phyloP scores from a whole-genome alignment of 306 rosid species.

The Trifolium fragiferum region DNA sequence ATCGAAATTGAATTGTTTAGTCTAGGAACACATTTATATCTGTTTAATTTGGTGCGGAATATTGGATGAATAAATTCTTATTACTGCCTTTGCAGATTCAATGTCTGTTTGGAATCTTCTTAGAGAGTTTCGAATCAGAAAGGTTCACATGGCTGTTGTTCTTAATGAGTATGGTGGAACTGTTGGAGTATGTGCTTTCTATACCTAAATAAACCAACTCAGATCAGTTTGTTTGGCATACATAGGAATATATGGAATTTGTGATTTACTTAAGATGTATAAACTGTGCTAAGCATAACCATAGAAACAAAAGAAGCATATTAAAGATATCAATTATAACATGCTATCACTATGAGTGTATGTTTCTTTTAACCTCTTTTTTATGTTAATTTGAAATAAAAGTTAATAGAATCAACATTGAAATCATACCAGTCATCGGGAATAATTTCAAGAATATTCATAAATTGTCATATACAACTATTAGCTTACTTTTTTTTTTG shows the following conservation, averaged over 20 bases:
- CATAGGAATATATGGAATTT: conserved; percentile 22
- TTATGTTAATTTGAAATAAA: conserved; percentile 26
- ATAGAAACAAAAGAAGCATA: conserved; percentile 8
- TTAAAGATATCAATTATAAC: conserved; percentile 20
- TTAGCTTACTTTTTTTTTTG: conserved; percentile 13
- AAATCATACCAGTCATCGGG: not conserved
- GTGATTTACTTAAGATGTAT: conserved; percentile 12
- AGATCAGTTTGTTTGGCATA: conserved; percentile 39
- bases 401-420: conserved; percentile 1
- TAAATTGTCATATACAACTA: not conserved
- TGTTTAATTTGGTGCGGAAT: conserved; percentile 4
- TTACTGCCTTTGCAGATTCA: conserved; percentile 75
- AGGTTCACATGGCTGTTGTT: conserved; percentile 99
- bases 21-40: conserved; percentile 18
- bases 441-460: conserved; percentile 17
- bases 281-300: conserved; percentile 26
- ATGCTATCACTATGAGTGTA: conserved; percentile 19
- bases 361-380: conserved; percentile 28
- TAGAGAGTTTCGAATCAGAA: conserved; percentile 95
- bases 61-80: conserved; percentile 41
- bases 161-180: conserved; percentile 99
- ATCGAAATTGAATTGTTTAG: conserved; percentile 30
- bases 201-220: conserved; percentile 27
- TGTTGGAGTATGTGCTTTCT: conserved; percentile 77
- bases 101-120: conserved; percentile 99